Base-by-base conservation (phyloP, 2,329 filamentous ascomycete genomes). In the Escovopsis sp. region DNA sequence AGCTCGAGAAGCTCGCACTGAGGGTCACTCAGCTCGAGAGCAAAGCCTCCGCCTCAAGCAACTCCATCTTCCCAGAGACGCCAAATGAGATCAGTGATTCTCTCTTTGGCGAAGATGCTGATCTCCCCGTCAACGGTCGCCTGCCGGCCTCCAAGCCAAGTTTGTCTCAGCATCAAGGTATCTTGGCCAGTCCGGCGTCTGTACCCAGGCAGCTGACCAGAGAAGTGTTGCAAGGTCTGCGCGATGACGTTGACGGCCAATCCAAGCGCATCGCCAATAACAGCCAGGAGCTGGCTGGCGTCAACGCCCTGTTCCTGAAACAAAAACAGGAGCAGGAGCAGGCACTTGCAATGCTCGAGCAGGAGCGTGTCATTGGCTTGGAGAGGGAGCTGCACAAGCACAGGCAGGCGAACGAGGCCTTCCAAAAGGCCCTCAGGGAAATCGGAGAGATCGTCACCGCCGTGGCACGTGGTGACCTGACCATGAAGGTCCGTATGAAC, bases 391-490 rank as follows among this genome's bases (percentile, higher is more conserved):
- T 98, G 40, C 86, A 82, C 66, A 96, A 96, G 61, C 87, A 94
- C 53, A 87, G 94, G 55, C 90, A 94, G 61, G 90, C 92, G 53
- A 98, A 98, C 58, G 78, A 94, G 58, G 92, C 90, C 48, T 98
- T 96, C 70, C 87, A 96, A 55, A 96, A 96, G 60, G 90, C 90
- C 10, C 64, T 98, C 25, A 76, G 87, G 44, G 90, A 98, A 57
- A 96, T 98, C 46, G 90, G 90, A 48, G 90, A 88, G 53, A 96
- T 98, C 48, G 84, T 96, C 50, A 94, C 90, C 16, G 87, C 88
- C 42, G 90, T 96, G 45, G 90, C 88, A 38, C 84, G 85, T 49
- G 88, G 88, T 59, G 88, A 96, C 54, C 68, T 96, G 41, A 94
- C 86, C 56, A 94, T 94, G 68, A 93, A 94, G 62, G 88, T 94